Percentiles rank a stretch among this genome's conserved stretches.
These are phyloP conservation scores for Cystobasidium onofrii DNA, from an alignment of 768 basidiomycete species.

Conservation along the genomic window DNA sequence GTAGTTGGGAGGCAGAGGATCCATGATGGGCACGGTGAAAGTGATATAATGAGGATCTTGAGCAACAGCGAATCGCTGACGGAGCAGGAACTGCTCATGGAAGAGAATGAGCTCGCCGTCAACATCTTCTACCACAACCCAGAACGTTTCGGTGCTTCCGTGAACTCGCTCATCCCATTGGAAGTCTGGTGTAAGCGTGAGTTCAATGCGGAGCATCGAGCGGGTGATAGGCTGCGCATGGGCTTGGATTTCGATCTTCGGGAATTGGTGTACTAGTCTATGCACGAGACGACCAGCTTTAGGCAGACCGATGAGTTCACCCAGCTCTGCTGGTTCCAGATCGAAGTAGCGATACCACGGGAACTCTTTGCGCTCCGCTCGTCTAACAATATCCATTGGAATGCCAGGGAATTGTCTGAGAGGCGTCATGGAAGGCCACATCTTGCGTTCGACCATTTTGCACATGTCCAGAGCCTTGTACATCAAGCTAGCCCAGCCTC, in stretches of 20 bases:
- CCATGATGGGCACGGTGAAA: conserved; percentile 89
- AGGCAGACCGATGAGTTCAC: conserved; percentile 85
- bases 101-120: conserved; percentile 94
- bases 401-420: conserved; percentile 90
- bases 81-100: conserved; percentile 84
- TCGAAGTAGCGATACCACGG: conserved; percentile 98
- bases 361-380: conserved; percentile 96
- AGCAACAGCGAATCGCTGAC: conserved; percentile 63
- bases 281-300: conserved; percentile 89
- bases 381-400: conserved; percentile 53
- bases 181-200: conserved; percentile 96
- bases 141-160: conserved; percentile 77
- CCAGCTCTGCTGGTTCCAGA: conserved; percentile 65
- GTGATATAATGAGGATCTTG: conserved; percentile 91
- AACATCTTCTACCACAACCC: conserved; percentile 90
- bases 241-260: conserved; percentile 86
- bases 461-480: conserved; percentile 83
- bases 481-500: conserved; percentile 94
- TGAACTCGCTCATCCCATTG: conserved; percentile 95
- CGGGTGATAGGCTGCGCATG: conserved; percentile 96
- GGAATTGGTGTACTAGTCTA: conserved; percentile 89
- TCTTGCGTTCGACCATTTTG: conserved; percentile 55
- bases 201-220: conserved; percentile 78
- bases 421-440: conserved; percentile 98
- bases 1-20: conserved; percentile 96